A percentile compares a stretch with the other conserved stretches of the same genome.
These are phyloP conservation scores for Xylariomycetidae sp. DNA, from an alignment of 2,329 filamentous ascomycete genomes.

Conservation along the genomic window DNA sequence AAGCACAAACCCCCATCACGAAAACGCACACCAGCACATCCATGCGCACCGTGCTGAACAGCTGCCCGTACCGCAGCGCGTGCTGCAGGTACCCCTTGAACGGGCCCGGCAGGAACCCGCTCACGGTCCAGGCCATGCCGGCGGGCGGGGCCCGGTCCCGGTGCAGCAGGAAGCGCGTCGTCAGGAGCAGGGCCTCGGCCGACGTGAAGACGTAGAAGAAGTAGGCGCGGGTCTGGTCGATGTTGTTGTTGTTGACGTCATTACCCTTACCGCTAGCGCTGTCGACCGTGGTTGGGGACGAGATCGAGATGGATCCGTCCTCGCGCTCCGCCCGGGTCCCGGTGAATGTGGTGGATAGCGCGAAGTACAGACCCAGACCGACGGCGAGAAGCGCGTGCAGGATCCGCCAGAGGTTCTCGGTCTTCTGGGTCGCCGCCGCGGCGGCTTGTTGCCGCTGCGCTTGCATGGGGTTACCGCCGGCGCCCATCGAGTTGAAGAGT, in stretches of 20 bases:
- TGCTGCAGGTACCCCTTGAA: constrained; percentile 58
- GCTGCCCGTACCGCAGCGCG: constrained; percentile 61
- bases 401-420: constrained; percentile 61
- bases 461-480: constrained; percentile 27
- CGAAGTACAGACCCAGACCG: constrained; percentile 65
- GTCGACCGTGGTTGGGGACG: no score
- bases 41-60: constrained; percentile 65
- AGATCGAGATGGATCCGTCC: constrained; percentile 28
- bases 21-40: constrained; percentile 76
- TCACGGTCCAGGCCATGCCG: constrained; percentile 60
- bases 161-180: constrained; percentile 66
- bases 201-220: constrained; percentile 82
- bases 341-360: constrained; percentile 62
- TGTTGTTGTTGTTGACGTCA: constrained; percentile 15
- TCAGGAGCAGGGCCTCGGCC: constrained; percentile 68
- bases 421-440: constrained; percentile 31
- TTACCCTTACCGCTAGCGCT: constrained; percentile 29
- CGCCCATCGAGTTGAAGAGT: constrained; percentile 33
- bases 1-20: constrained; percentile 59
- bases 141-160: constrained; percentile 51
- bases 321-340: constrained; percentile 61
- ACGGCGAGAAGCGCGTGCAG: constrained; percentile 70
- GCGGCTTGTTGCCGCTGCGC: constrained; percentile 10
- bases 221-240: constrained; percentile 37
- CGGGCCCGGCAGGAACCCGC: constrained; percentile 62